Evolutionary conservation across 768 basidiomycete species (phyloP).

Genomic region (Tephrocybe sp.): DNA sequence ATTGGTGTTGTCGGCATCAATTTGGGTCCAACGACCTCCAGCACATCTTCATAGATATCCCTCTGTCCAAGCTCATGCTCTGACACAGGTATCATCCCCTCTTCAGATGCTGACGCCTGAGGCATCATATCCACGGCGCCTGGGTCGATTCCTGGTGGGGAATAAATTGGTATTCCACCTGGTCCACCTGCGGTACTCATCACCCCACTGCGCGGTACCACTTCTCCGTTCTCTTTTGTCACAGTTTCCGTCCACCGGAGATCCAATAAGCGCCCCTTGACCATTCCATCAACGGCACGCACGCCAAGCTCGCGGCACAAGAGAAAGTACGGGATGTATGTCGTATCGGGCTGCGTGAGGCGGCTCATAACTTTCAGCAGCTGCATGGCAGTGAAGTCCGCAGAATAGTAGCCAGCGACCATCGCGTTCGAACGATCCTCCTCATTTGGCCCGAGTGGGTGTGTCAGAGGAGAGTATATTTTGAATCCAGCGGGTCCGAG

Average conservation of each 20-base stretch:
- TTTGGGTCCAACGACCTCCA: constrained; percentile 71
- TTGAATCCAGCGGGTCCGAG: constrained; percentile 65
- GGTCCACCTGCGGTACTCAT: constrained; percentile 7
- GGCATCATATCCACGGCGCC: constrained; percentile 37
- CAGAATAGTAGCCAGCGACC: constrained; percentile 47
- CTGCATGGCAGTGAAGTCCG: constrained; percentile 78
- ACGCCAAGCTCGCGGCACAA: constrained; percentile 85
- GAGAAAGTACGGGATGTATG: constrained; percentile 75
- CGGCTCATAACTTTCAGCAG: constrained; percentile 81
- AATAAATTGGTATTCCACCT: constrained; percentile 11
- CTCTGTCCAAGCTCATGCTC: constrained; percentile 40
- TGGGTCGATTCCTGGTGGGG: constrained; percentile 35
- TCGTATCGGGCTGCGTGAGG: constrained; percentile 62
- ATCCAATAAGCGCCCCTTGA: constrained; percentile 73
- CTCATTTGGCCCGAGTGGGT: constrained; percentile 25
- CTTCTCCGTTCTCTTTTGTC: constrained; percentile 50
- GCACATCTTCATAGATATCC: constrained; percentile 49
- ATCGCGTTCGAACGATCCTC: constrained; percentile 33
- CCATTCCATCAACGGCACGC: constrained; percentile 82
- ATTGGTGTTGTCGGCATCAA: constrained; percentile 77
- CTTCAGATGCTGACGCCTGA: constrained; percentile 23
- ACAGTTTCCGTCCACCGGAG: constrained; percentile 76
- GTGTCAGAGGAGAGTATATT: constrained; percentile 50
- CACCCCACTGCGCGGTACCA: constrained; percentile 22
- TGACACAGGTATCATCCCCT: constrained; percentile 33